These are phyloP conservation scores for Hypoxylon rickii DNA, from an alignment of 495 filamentous ascomycete genomes.

Conservation along the genomic window DNA sequence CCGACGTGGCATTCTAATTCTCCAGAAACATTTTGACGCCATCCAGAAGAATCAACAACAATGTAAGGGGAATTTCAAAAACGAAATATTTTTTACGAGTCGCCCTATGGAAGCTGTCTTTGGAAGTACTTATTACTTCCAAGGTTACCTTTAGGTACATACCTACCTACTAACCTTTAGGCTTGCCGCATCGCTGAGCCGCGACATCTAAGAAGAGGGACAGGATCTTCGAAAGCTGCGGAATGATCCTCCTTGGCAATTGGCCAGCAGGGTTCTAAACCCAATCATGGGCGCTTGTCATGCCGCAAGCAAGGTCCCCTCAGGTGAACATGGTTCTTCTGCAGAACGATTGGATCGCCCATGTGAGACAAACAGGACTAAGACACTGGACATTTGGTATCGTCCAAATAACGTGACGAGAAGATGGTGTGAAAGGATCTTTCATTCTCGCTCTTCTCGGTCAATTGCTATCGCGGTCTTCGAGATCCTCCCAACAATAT, in stretches of 20 bases:
- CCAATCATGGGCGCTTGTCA: conserved; percentile 46
- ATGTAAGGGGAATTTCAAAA: conserved; percentile 6
- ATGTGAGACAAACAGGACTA: conserved; percentile 39
- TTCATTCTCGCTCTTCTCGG: conserved; percentile 12
- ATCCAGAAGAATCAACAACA: neutral
- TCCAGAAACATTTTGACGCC: conserved; percentile 17
- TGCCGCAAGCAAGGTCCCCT: conserved; percentile 37
- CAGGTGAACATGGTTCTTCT: conserved; percentile 43
- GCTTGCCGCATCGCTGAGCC: conserved; percentile 13
- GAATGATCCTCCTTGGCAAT: conserved; percentile 39
- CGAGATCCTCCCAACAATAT: conserved; percentile 9
- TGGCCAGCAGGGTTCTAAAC: conserved; percentile 23
- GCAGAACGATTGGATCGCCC: conserved; percentile 40
- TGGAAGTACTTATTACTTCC: no score
- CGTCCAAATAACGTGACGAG: conserved; percentile 48
- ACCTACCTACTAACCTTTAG: no score
- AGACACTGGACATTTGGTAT: conserved; percentile 40
- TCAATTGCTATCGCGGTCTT: conserved; percentile 19
- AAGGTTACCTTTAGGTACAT: no score
- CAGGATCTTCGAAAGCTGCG: conserved; percentile 27
- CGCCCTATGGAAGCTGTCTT: conserved; percentile 5
- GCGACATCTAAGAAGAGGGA: conserved; percentile 14
- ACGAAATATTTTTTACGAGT: conserved; percentile 9
- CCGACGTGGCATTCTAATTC: conserved; percentile 36
- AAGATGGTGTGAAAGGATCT: conserved; percentile 47